Conservation (phyloP, 495 filamentous ascomycete species). For the Geopyxis carbonaria region DNA sequence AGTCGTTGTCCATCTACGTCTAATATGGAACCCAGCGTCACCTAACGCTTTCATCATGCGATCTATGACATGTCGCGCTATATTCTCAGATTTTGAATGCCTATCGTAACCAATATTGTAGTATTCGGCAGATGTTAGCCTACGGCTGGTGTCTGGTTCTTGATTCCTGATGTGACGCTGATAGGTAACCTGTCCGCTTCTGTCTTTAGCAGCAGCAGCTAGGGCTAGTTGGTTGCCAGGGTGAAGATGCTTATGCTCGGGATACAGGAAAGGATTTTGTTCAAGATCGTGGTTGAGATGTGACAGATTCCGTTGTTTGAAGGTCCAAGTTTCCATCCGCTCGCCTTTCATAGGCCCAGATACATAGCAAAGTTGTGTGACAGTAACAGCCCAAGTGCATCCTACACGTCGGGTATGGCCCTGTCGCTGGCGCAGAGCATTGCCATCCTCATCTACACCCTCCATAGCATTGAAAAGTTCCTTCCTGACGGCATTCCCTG, state of each 20-base stretch:
- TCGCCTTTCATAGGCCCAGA: background rate
- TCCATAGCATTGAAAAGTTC: background rate
- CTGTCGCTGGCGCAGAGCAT: background rate
- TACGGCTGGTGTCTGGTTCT: background rate
- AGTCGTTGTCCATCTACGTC: background rate
- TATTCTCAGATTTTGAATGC: background rate
- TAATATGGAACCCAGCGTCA: background rate
- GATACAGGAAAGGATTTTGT: background rate
- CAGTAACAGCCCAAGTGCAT: too few relatives aligned
- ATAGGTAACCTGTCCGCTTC: background rate
- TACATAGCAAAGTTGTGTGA: background rate
- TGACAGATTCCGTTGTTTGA: background rate
- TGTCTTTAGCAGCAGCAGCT: background rate
- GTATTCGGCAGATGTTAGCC: background rate
- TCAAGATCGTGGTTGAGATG: background rate
- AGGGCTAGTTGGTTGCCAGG: background rate
- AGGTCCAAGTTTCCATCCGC: background rate
- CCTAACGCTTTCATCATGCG: constrained; percentile 1
- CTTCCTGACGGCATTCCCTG: background rate
- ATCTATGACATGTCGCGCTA: background rate
- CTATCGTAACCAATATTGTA: constrained; percentile 1
- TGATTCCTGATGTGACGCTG: background rate
- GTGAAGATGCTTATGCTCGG: background rate
- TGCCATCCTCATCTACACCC: background rate
- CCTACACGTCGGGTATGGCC: too few relatives aligned